These are phyloP conservation scores for Tulasnella sp. DNA, from an alignment of 768 basidiomycete species.

Conservation along the genomic window DNA sequence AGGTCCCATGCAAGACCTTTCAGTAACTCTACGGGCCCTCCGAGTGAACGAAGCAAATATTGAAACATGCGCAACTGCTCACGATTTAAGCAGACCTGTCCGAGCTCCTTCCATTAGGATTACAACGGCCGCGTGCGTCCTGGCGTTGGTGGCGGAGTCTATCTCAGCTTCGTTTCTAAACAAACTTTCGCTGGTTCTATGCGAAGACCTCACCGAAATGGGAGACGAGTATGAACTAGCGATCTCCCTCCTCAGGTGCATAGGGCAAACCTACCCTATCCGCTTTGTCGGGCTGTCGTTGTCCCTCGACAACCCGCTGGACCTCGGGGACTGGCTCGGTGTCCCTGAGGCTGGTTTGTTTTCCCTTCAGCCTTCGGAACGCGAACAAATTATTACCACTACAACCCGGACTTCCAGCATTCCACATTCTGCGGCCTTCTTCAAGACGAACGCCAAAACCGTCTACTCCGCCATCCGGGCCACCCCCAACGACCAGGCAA, in stretches of 20 bases:
- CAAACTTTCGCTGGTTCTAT: conserved; percentile 59
- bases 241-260: conserved; percentile 61
- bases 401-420: conserved; percentile 69
- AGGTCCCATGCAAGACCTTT: conserved; percentile 47
- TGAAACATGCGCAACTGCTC: conserved; percentile 28
- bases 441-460: conserved; percentile 89
- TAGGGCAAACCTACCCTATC: conserved; percentile 51
- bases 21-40: conserved; percentile 33
- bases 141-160: not conserved
- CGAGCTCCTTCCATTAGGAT: conserved; percentile 41
- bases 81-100: conserved; percentile 28
- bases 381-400: conserved; percentile 69
- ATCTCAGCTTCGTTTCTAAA: conserved; percentile 25
- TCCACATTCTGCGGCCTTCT: conserved; percentile 74
- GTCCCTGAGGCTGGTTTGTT: conserved; percentile 56
- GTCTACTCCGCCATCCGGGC: conserved; percentile 64
- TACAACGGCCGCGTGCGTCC: conserved; percentile 49
- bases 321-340: conserved; percentile 77
- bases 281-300: conserved; percentile 71
- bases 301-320: conserved; percentile 72
- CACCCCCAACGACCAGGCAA: conserved; percentile 42
- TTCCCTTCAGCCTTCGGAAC: conserved; percentile 73
- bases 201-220: conserved; percentile 80
- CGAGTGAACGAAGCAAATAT: conserved; percentile 35
- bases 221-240: conserved; percentile 74